A percentile compares a stretch with the other conserved stretches of the same genome.
phyloP scores from a whole-genome alignment of 495 filamentous ascomycete genomes.

The Penicillium crystallinum region DNA sequence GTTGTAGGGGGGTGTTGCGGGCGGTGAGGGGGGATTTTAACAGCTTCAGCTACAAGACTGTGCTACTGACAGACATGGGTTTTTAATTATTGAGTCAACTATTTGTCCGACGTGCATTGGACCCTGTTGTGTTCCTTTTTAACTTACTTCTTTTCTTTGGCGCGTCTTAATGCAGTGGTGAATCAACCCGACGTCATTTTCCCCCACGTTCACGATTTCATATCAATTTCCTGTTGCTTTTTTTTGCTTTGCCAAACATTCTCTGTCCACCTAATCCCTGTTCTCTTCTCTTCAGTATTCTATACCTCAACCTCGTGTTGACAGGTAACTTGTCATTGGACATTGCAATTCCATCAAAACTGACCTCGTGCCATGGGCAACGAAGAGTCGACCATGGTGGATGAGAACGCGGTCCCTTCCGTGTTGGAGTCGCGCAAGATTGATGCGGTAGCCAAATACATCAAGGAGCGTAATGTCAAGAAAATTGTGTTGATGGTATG shows the following conservation, averaged over 20 bases:
- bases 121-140: constrained; percentile 6
- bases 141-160: neutral
- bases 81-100: neutral
- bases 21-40: constrained; percentile 29
- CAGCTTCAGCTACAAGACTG: neutral
- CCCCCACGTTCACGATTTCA: neutral
- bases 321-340: constrained; percentile 18
- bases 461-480: constrained; percentile 59
- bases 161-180: constrained; percentile 4
- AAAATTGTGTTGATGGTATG: constrained; percentile 73
- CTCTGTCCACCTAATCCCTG: neutral
- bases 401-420: constrained; percentile 57
- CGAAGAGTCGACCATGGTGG: constrained; percentile 58
- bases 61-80: neutral
- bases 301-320: neutral
- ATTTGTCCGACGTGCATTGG: neutral
- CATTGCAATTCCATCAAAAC: constrained; percentile 27
- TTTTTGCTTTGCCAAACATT: neutral
- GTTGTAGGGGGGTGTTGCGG: constrained; percentile 14
- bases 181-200: constrained; percentile 21
- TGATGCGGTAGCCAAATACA: constrained; percentile 67
- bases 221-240: constrained; percentile 1
- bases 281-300: neutral
- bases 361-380: constrained; percentile 56
- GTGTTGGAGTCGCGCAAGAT: constrained; percentile 64